A percentile compares a stretch with the other conserved stretches of the same genome.
These are phyloP conservation scores for Hanseniaspora occidentalis DNA, from an alignment of 805 yeast species.

Conservation along the genomic window DNA sequence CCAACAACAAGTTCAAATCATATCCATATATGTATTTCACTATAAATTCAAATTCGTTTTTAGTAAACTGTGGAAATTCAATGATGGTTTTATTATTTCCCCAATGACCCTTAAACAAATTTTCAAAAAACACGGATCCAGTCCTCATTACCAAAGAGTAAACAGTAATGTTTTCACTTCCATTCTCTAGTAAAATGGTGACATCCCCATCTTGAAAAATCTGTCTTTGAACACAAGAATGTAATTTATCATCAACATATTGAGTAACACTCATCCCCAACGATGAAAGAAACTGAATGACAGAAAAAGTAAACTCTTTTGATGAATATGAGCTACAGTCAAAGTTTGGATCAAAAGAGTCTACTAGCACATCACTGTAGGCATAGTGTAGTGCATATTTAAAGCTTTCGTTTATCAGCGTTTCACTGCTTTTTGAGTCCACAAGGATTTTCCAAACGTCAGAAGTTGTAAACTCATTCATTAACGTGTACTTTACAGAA, in stretches of 20 bases:
- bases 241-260: slow-evolving; percentile 2
- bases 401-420: slow-evolving; percentile 1
- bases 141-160: slow-evolving; percentile 41
- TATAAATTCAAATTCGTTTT: slow-evolving; percentile 34
- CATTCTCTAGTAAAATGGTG: slow-evolving; percentile 31
- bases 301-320: neutral
- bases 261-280: slow-evolving; percentile 5
- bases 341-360: neutral
- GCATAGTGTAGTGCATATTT: slow-evolving; percentile 12
- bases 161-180: slow-evolving; percentile 30
- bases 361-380: slow-evolving; percentile 17
- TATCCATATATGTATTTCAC: slow-evolving; percentile 46
- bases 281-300: slow-evolving; percentile 1
- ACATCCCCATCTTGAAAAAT: slow-evolving; percentile 27
- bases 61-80: slow-evolving; percentile 32
- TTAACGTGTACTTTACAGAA: slow-evolving; percentile 1
- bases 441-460: slow-evolving; percentile 7
- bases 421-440: slow-evolving; percentile 1
- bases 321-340: neutral
- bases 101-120: slow-evolving; percentile 48
- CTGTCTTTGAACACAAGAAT: neutral
- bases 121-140: slow-evolving; percentile 53
- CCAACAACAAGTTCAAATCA: slow-evolving; percentile 10
- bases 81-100: slow-evolving; percentile 14
- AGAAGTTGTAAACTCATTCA: neutral